phyloP scores from a whole-genome alignment of 1,139 yeast genomes.

The Lodderomyces pseudojiufengensis region DNA sequence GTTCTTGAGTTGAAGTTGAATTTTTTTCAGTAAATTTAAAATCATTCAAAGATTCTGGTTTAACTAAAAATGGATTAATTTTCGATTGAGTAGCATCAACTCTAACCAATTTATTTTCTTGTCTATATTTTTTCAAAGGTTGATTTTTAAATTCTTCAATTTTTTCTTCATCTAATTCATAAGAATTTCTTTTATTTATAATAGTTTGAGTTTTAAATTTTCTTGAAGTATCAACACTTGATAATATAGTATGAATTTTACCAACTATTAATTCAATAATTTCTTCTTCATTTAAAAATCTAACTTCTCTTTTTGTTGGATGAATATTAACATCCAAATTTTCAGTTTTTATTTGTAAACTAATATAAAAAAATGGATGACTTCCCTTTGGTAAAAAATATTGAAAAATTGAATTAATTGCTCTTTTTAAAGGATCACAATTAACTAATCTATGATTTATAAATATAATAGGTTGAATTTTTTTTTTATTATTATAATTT shows the following conservation, averaged over 20 bases:
- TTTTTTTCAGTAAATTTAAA: no score
- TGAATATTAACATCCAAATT: conserved; percentile 91
- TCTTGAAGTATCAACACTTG: conserved; percentile 65
- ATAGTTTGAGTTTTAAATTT: conserved; percentile 65
- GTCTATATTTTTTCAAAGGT: conserved; percentile 32
- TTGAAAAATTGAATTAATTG: conserved; percentile 61
- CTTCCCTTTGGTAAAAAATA: conserved; percentile 76
- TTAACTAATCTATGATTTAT: conserved; percentile 80
- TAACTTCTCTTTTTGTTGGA: conserved; percentile 91
- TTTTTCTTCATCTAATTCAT: conserved; percentile 9
- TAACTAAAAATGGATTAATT: conserved; percentile 14
- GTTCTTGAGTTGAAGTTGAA: conserved; percentile 5
- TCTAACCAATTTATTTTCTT: conserved; percentile 66
- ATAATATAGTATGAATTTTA: conserved; percentile 47
- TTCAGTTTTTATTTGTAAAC: conserved; percentile 60
- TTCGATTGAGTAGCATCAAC: conserved; percentile 53
- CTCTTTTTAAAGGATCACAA: conserved; percentile 76
- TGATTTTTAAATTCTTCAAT: not conserved
- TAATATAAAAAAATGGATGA: conserved; percentile 73
- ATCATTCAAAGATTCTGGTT: not conserved
- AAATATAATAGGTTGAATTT: conserved; percentile 69
- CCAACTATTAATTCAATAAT: conserved; percentile 61
- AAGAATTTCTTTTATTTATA: conserved; percentile 21
- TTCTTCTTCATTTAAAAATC: conserved; percentile 84
- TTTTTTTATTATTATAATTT: conserved; percentile 67